phyloP scores from a whole-genome alignment of 2,329 filamentous ascomycete species.

The Cyphellophora europaea region DNA sequence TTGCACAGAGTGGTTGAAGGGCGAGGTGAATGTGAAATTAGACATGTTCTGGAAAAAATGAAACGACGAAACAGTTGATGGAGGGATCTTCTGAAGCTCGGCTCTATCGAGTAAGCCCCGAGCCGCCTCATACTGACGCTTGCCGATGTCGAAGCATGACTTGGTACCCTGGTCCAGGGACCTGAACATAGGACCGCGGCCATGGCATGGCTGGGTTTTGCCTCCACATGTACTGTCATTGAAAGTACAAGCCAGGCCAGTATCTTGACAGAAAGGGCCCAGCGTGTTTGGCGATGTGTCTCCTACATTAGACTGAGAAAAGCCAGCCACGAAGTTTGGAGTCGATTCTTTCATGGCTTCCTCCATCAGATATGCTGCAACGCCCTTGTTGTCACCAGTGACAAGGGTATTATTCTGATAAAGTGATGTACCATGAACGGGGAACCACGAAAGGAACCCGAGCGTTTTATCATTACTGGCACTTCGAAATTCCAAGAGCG shows the following conservation, averaged over 20 bases:
- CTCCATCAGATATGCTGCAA: conserved; percentile 78
- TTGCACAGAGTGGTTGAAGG: conserved; percentile 53
- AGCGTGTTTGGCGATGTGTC: conserved; percentile 84
- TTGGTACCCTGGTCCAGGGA: conserved; percentile 36
- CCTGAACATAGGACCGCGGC: conserved; percentile 35
- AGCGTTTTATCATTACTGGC: conserved; percentile 66
- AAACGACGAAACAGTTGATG: conserved; percentile 64
- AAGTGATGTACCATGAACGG: conserved; percentile 85
- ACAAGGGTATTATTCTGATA: conserved; percentile 85
- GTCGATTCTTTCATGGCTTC: conserved; percentile 26
- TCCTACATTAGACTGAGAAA: conserved; percentile 84
- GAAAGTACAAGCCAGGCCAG: conserved; percentile 42
- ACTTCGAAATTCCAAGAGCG: conserved; percentile 67
- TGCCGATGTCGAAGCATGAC: conserved; percentile 41
- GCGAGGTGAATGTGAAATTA: conserved; percentile 61
- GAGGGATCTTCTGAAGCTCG: conserved; percentile 38
- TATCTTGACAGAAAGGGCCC: conserved; percentile 83
- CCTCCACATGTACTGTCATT: conserved; percentile 71
- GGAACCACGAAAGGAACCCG: conserved; percentile 81
- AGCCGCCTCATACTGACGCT: conserved; percentile 34
- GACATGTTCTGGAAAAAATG: conserved; percentile 81
- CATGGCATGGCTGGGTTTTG: conserved; percentile 33
- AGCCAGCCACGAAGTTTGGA: conserved; percentile 70
- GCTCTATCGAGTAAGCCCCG: conserved; percentile 48
- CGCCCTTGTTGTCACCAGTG: conserved; percentile 93